Evolutionary conservation across 106 monocot species (phyloP).

Genomic region (Cymbidium sinense): DNA sequence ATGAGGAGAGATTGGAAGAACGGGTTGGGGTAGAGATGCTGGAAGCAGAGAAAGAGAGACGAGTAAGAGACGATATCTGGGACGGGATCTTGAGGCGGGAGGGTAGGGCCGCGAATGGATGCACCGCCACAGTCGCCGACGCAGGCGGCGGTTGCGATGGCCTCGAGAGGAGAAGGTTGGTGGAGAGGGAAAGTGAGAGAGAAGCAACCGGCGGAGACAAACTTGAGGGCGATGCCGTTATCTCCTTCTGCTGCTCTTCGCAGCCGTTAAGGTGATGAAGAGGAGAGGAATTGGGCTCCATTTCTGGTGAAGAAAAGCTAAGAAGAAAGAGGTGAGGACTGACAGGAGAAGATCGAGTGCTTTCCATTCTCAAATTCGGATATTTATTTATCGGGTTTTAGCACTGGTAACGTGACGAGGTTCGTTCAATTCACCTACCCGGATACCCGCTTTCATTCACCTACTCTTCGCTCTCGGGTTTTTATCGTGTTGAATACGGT

Average conservation of each 20-base stretch:
- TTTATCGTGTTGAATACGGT: too few species aligned
- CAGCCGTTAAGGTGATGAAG: not conserved
- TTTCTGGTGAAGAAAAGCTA: not conserved
- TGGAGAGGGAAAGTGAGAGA: slow-evolving; percentile 20
- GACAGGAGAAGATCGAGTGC: too few species aligned
- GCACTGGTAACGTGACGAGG: too few species aligned
- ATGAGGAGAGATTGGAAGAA: slow-evolving; percentile 11
- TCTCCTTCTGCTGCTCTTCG: slow-evolving; percentile 1
- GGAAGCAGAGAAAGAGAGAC: slow-evolving; percentile 13
- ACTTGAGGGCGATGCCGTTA: not conserved
- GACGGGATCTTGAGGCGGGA: slow-evolving; percentile 54
- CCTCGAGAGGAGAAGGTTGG: slow-evolving; percentile 16
- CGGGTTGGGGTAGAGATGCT: slow-evolving; percentile 6
- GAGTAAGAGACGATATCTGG: slow-evolving; percentile 31
- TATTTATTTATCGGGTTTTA: too few species aligned
- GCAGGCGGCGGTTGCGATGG: not conserved
- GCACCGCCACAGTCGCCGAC: slow-evolving; percentile 10
- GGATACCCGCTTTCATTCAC: too few species aligned
- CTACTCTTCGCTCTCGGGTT: too few species aligned
- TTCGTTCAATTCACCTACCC: too few species aligned
- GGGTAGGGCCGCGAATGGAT: slow-evolving; percentile 29
- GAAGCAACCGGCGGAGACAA: slow-evolving; percentile 26
- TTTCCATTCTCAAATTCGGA: too few species aligned
- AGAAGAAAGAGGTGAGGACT: not conserved
- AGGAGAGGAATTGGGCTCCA: not conserved